Conservation (phyloP, 2,329 filamentous ascomycete genomes). For the Chaetomiaceae sp. region DNA sequence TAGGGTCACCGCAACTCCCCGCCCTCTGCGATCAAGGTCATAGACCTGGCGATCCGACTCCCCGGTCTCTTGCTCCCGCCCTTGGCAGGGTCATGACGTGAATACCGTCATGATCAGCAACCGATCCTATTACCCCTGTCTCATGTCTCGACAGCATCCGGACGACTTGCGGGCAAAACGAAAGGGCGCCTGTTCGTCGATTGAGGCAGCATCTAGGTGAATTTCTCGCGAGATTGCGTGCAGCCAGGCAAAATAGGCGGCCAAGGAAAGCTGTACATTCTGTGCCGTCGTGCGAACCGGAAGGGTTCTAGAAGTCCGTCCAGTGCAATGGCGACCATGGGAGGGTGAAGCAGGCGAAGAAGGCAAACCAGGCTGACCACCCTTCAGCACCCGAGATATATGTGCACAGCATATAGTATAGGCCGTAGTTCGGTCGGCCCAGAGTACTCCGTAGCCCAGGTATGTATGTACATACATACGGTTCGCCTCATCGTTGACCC, state of each 20-base stretch:
- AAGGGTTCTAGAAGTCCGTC: neutral
- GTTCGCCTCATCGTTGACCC: too few species aligned
- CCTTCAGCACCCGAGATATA: conserved; percentile 22
- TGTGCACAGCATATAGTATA: too few species aligned
- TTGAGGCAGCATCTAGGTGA: neutral
- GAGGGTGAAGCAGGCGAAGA: conserved; percentile 15
- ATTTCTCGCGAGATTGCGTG: neutral
- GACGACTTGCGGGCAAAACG: neutral
- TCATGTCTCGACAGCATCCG: neutral
- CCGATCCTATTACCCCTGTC: neutral
- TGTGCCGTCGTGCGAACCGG: neutral
- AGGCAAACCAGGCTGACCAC: conserved; percentile 21
- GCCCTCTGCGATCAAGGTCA: neutral
- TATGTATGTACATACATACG: neutral
- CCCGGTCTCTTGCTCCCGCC: neutral
- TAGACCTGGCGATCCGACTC: conserved; percentile 3
- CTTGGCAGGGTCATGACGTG: neutral
- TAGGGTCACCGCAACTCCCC: neutral
- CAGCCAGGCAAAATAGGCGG: neutral
- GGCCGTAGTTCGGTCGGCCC: too few species aligned
- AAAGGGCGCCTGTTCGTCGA: neutral
- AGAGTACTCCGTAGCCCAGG: too few species aligned
- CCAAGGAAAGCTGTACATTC: neutral
- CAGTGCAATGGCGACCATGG: neutral
- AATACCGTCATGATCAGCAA: conserved; percentile 5